These are phyloP conservation scores for Candida ficus DNA, from an alignment of 805 yeast genomes.

Conservation along the genomic window DNA sequence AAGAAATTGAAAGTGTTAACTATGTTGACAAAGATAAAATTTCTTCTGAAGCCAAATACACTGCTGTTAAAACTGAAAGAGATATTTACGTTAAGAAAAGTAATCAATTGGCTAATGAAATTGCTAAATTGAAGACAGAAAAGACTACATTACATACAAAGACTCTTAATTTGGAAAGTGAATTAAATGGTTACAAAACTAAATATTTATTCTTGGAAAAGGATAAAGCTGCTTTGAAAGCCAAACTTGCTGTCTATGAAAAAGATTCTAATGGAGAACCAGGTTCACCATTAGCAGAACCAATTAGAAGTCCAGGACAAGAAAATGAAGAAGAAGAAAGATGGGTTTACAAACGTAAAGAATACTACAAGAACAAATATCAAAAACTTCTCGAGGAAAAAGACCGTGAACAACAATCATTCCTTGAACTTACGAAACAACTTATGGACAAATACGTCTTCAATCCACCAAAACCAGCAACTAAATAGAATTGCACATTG, in stretches of 20 bases:
- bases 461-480: too few relatives aligned
- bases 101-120: background rate
- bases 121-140: background rate
- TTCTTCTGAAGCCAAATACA: background rate
- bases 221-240: slow-evolving; percentile 1
- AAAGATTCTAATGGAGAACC: too few relatives aligned
- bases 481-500: too few relatives aligned
- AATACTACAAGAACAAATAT: slow-evolving; percentile 18
- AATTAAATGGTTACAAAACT: slow-evolving; percentile 4
- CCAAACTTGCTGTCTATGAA: too few relatives aligned
- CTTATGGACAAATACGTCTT: slow-evolving; percentile 12
- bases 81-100: slow-evolving; percentile 2
- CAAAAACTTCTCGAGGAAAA: slow-evolving; percentile 9
- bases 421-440: slow-evolving; percentile 2
- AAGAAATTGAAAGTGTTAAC: background rate
- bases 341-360: slow-evolving; percentile 16
- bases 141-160: background rate
- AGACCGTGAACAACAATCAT: slow-evolving; percentile 9
- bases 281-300: background rate
- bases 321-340: slow-evolving; percentile 10
- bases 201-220: slow-evolving; percentile 6
- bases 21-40: background rate
- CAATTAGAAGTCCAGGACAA: background rate
- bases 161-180: background rate
- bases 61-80: slow-evolving; percentile 5